phyloP scores from a whole-genome alignment of 371 early-diverging fungal genomes.

The Syncephalastrum sp. region DNA sequence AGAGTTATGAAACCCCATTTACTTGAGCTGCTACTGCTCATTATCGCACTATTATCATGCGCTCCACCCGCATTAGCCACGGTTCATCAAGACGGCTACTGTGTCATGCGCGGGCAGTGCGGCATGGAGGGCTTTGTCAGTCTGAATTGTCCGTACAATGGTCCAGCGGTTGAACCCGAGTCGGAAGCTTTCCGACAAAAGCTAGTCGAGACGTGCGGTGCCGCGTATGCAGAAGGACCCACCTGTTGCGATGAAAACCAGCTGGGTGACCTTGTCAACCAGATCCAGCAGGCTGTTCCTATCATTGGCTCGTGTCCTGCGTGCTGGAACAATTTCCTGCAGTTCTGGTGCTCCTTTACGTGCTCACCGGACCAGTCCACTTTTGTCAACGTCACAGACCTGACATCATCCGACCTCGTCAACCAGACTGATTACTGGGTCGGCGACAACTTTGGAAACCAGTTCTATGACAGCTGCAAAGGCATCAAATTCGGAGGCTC shows the following conservation, averaged over 20 bases:
- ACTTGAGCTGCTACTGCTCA: too few relatives aligned
- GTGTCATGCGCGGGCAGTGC: slow-evolving; percentile 65
- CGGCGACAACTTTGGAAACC: slow-evolving; percentile 55
- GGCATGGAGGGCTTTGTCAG: slow-evolving; percentile 33
- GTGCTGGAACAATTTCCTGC: slow-evolving; percentile 72
- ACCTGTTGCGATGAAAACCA: slow-evolving; percentile 69
- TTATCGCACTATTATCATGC: too few relatives aligned
- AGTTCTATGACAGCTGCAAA: slow-evolving; percentile 74
- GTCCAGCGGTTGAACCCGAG: slow-evolving; percentile 50
- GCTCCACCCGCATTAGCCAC: slow-evolving; percentile 5
- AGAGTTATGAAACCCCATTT: too few relatives aligned
- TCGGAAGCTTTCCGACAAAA: slow-evolving; percentile 37
- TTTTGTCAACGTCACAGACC: slow-evolving; percentile 65
- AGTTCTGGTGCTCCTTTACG: slow-evolving; percentile 74
- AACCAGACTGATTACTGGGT: slow-evolving; percentile 61
- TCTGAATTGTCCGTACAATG: slow-evolving; percentile 54
- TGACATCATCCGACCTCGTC: slow-evolving; percentile 36
- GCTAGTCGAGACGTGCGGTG: slow-evolving; percentile 62
- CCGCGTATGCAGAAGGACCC: slow-evolving; percentile 45
- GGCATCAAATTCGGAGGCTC: slow-evolving; percentile 72
- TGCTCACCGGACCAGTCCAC: slow-evolving; percentile 73
- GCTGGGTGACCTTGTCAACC: slow-evolving; percentile 45
- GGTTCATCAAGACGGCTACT: slow-evolving; percentile 55
- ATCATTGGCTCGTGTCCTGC: slow-evolving; percentile 74
- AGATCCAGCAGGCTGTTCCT: slow-evolving; percentile 56